A percentile compares a stretch with the other conserved stretches of the same genome.
These are phyloP conservation scores for Passalora sequoiae DNA, from an alignment of 2,329 filamentous ascomycete genomes.

Conservation along the genomic window DNA sequence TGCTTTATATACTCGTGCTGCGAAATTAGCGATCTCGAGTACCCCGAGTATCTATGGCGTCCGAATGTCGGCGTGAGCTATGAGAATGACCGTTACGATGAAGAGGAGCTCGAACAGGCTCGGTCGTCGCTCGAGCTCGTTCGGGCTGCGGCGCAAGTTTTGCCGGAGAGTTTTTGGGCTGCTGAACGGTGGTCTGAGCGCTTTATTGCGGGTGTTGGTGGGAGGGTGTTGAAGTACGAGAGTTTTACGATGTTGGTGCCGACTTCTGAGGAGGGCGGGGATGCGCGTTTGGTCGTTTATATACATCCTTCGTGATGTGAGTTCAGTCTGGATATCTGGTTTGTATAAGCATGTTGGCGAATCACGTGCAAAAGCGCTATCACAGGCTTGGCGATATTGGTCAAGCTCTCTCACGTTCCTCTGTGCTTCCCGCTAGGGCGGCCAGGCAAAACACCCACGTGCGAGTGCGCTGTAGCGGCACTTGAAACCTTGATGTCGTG, in stretches of 20 bases:
- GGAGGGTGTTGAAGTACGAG: conserved; percentile 6
- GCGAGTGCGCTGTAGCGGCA: too few relatives aligned
- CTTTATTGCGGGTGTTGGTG: conserved; percentile 10
- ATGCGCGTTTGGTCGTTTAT: conserved; percentile 10
- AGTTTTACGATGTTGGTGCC: conserved; percentile 11
- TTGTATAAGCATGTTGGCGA: too few relatives aligned
- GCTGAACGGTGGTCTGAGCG: conserved; percentile 5
- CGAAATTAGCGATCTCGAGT: conserved; percentile 1
- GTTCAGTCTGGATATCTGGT: too few relatives aligned
- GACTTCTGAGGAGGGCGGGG: conserved; percentile 2
- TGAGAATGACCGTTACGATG: conserved; percentile 1
- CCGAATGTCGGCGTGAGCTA: background rate
- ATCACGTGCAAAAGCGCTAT: too few relatives aligned
- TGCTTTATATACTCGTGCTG: conserved; percentile 20
- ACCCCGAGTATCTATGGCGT: conserved; percentile 7
- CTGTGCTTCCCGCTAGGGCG: too few relatives aligned
- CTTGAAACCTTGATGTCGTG: too few relatives aligned
- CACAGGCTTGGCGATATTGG: too few relatives aligned
- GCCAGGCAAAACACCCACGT: too few relatives aligned
- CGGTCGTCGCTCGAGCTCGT: conserved; percentile 6
- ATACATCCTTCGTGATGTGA: conserved; percentile 3
- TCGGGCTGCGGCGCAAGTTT: background rate
- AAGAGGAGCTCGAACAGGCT: conserved; percentile 5
- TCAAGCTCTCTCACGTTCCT: too few relatives aligned
- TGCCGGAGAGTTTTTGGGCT: conserved; percentile 9